Percentiles rank a stretch among this genome's conserved stretches.
phyloP scores from a whole-genome alignment of 2,329 filamentous ascomycete genomes.

The Zopfia rhizophila region DNA sequence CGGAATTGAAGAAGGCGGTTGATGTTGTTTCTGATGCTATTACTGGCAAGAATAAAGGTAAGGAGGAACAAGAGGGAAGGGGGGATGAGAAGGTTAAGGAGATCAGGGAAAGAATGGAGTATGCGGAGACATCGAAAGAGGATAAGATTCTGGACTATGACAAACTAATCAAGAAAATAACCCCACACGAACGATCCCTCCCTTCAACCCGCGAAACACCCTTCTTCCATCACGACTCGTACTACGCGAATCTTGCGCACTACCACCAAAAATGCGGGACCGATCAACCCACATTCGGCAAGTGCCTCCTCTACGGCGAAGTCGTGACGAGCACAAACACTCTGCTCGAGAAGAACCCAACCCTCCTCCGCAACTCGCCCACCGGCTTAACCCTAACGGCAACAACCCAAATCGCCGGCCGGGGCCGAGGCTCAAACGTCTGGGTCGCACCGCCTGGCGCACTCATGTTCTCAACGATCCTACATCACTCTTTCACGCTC shows the following conservation, averaged over 20 bases:
- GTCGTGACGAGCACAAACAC: slow-evolving; percentile 96
- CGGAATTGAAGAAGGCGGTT: slow-evolving; percentile 48
- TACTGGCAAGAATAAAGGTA: slow-evolving; percentile 41
- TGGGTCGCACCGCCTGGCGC: slow-evolving; percentile 92
- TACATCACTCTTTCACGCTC: slow-evolving; percentile 82
- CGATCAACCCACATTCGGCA: slow-evolving; percentile 74
- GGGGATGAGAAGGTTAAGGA: slow-evolving; percentile 36
- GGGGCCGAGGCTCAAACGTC: slow-evolving; percentile 90
- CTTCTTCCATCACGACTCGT: slow-evolving; percentile 84
- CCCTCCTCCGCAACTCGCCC: slow-evolving; percentile 78
- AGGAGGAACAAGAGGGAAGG: slow-evolving; percentile 39
- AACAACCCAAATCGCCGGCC: slow-evolving; percentile 86
- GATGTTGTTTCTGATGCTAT: slow-evolving; percentile 35
- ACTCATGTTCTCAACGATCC: slow-evolving; percentile 86
- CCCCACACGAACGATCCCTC: slow-evolving; percentile 74
- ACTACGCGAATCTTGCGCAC: slow-evolving; percentile 74
- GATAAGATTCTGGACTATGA: slow-evolving; percentile 79
- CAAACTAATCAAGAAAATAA: slow-evolving; percentile 75
- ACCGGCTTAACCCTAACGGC: slow-evolving; percentile 89
- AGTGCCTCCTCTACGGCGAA: slow-evolving; percentile 84
- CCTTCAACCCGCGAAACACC: slow-evolving; percentile 80
- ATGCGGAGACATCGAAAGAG: slow-evolving; percentile 41
- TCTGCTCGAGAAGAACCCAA: slow-evolving; percentile 89
- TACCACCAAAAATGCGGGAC: slow-evolving; percentile 71
- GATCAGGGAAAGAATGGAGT: slow-evolving; percentile 40